phyloP scores from a whole-genome alignment of 768 basidiomycete genomes.

The Russula foetens region DNA sequence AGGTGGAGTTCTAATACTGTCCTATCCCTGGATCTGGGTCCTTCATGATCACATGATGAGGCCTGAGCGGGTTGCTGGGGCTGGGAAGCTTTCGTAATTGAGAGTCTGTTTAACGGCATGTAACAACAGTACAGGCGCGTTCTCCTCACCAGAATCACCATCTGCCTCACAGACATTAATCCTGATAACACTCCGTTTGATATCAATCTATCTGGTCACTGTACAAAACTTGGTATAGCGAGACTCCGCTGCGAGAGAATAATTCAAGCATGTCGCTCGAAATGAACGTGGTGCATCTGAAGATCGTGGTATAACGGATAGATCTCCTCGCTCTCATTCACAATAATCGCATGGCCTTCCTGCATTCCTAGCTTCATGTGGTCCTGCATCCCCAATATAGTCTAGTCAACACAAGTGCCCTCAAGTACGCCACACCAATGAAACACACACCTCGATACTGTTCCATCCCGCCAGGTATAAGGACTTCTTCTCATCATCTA shows the following conservation, averaged over 20 bases:
- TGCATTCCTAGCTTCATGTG: neutral
- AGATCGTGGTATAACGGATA: neutral
- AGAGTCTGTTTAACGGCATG: too few species aligned
- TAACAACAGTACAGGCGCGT: too few species aligned
- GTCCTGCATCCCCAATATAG: neutral
- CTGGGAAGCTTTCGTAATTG: too few species aligned
- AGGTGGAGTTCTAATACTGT: too few species aligned
- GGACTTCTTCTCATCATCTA: neutral
- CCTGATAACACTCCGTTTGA: too few species aligned
- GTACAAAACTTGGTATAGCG: too few species aligned
- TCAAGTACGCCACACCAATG: neutral
- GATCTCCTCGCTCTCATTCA: neutral
- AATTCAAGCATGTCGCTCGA: neutral
- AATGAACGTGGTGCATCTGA: neutral
- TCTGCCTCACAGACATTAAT: too few species aligned
- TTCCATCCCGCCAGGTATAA: neutral
- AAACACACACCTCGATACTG: neutral
- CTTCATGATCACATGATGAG: too few species aligned
- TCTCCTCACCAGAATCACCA: too few species aligned
- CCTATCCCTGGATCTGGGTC: too few species aligned
- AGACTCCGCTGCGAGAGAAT: neutral
- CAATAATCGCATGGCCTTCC: neutral
- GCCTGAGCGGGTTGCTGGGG: too few species aligned
- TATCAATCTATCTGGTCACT: too few species aligned
- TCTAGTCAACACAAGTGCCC: neutral